phyloP scores from a whole-genome alignment of 495 filamentous ascomycete species.

The Penicillium tannophilum region DNA sequence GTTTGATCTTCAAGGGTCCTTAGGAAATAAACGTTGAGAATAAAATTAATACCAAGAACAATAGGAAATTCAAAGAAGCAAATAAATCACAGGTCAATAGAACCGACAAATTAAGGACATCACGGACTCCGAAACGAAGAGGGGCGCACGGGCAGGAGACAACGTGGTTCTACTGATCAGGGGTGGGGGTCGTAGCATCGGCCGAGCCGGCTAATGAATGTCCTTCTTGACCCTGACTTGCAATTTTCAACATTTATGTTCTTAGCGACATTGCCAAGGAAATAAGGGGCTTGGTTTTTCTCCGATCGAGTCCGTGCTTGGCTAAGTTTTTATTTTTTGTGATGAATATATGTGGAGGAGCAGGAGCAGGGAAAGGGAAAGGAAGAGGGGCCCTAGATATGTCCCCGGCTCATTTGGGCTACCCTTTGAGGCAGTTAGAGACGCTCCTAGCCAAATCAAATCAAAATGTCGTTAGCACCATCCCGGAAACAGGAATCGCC shows the following conservation, averaged over 20 bases:
- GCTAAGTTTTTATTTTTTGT: neutral
- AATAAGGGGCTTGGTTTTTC: neutral
- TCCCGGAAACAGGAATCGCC: neutral
- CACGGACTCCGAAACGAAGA: conserved; percentile 4
- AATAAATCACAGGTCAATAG: too few relatives aligned
- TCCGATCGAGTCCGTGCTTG: conserved; percentile 18
- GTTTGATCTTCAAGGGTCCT: neutral
- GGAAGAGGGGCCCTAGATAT: neutral
- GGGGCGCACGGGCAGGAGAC: too few relatives aligned
- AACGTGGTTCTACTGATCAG: conserved; percentile 32
- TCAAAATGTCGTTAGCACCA: neutral
- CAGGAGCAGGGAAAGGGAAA: neutral
- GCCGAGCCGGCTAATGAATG: neutral
- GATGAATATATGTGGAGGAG: neutral
- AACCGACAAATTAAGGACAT: too few relatives aligned
- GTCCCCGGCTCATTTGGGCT: conserved; percentile 1
- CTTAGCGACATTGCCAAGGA: conserved; percentile 8
- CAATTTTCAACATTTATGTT: too few relatives aligned
- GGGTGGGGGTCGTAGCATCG: conserved; percentile 18
- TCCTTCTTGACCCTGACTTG: neutral
- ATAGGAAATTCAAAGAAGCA: too few relatives aligned
- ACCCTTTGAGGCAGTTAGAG: too few relatives aligned
- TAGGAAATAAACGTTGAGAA: neutral
- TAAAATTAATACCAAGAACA: too few relatives aligned
- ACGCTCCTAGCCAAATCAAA: conserved; percentile 1